A percentile compares a stretch with the other conserved stretches of the same genome.
Evolutionary conservation across 345 rosid species (phyloP).

Genomic region (Salix caprea): DNA sequence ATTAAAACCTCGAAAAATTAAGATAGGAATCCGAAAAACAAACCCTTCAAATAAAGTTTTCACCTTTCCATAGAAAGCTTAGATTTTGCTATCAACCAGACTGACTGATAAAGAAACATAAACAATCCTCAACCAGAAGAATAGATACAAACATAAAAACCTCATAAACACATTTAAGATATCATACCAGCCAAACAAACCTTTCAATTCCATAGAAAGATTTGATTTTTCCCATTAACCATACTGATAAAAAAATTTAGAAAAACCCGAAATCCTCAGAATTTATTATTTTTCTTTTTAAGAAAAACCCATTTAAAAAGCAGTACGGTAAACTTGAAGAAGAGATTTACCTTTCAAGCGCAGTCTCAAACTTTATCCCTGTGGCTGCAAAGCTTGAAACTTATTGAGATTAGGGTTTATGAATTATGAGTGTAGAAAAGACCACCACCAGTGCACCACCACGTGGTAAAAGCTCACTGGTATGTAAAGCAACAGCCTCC

Average conservation of each 20-base stretch:
- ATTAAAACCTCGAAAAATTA: background rate
- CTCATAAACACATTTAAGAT: too few relatives aligned
- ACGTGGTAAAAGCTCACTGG: background rate
- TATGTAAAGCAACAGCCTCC: too few relatives aligned
- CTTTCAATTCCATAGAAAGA: background rate
- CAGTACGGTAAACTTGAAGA: background rate
- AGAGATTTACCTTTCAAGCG: background rate
- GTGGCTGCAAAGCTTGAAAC: background rate
- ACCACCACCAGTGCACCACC: background rate
- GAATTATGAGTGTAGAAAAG: background rate
- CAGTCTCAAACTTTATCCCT: background rate
- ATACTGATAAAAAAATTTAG: background rate
- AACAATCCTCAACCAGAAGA: too few relatives aligned
- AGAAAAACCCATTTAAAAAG: background rate
- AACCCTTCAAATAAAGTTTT: background rate
- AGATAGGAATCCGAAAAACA: background rate
- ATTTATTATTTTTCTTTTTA: background rate
- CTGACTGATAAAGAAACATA: too few relatives aligned
- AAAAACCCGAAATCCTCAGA: background rate
- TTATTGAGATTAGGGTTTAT: background rate
- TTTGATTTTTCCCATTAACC: background rate
- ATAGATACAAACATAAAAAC: too few relatives aligned
- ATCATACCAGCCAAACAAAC: background rate
- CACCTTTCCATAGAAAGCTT: background rate
- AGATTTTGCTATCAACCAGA: background rate